Evolutionary conservation across 2,329 filamentous ascomycete genomes (phyloP), one percentile per base, ranked within the genome.

Genomic region (Nigrospora osmanthi): DNA sequence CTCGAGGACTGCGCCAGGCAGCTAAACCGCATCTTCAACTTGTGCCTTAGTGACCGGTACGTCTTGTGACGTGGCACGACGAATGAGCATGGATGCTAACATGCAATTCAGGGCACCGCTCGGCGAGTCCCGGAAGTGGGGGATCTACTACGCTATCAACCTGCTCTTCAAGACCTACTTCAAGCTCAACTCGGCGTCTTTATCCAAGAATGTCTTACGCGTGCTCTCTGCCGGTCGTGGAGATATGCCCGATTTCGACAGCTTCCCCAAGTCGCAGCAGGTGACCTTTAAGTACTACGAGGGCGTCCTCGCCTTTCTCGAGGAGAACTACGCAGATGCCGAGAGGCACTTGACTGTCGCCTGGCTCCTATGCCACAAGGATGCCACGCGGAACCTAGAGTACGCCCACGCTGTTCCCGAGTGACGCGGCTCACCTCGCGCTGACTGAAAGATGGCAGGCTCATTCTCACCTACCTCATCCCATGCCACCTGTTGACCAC

Each of bases 111-210:
- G 88, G 65, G 86, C 87, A 49, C 82, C 86, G 13, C 71, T 96
- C 38, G 82, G 89, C 58, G 86, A 95, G 57, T 96, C 91, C 10
- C 82, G 93, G 44, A 98, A 97, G 78, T 98, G 93, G 93, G 94
- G 89, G 7, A 87, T 95, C 40, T 98, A 98, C 70, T 90, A 89
- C 63, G 84, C 91, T 52, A 89, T 90, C 58, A 97, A 95, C 60
- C 76, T 98, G 9, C 74, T 96, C 13, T 98, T 98, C 79, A 97
- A 97, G 68, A 97, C 90, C 2, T 96, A 97, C 65, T 98, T 98
- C 72, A 94, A 88, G 70, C 73, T 97, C 51, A 95, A 95, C 67
- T 87, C 86, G 32, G 85, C 94, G 46, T 83, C 81, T n/a, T 72
- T 97, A 16, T 95, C 85, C 15, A 89, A 93, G 61, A 96, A 93